Evolutionary conservation across 176 grass and related monocot species (phyloP), one percentile per base, ranked within the genome.

Genomic region (Elymus sibiricus): DNA sequence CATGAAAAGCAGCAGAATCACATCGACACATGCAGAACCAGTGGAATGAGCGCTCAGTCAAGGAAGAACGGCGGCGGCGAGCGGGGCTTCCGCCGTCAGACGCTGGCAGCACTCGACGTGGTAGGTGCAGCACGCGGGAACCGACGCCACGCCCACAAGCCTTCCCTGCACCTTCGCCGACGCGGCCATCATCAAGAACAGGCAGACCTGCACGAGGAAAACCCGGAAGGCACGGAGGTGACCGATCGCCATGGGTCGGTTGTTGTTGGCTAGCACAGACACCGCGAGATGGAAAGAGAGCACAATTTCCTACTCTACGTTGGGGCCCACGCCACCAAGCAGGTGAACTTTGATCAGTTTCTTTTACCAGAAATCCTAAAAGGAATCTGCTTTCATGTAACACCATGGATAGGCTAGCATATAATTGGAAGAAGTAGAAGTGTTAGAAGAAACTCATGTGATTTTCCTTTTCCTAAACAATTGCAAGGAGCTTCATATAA

Each of bases 121-220:
- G 62, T 69, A 19, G 61, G 37, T 5, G 70, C 88, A 86, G 70
- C 83, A 90, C 1, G 5, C 5, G 0, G 70, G 83, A 55, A 40
- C 44, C 5, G 49, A n/a, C 11, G 60, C 49, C 49, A 31, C 3
- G 0, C 11, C 3, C 78, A 62, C 6, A 6, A 39, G 38, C n/a
- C 83, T 81, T 8, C 38, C 78, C 22, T 90, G 62, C 88, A 51
- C 88, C 22, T 37, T 60, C n/a, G 28, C n/a, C 16, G 61, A 24
- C 38, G 88, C 22, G 1, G 49, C 70, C 83, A 86, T 81, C 16
- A 66, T 64, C 78, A 81, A 24, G 22, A 89, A 31, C 60, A 82
- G 27, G 16, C 69, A 81, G 6, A 76, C 47, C 82, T 85, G 70
- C 61, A 42, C 46, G 15, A 81, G 0, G 56, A 81, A 15, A n/a